Evolutionary conservation across 441 rosid genomes (phyloP).

Genomic region (Hura crepitans): DNA sequence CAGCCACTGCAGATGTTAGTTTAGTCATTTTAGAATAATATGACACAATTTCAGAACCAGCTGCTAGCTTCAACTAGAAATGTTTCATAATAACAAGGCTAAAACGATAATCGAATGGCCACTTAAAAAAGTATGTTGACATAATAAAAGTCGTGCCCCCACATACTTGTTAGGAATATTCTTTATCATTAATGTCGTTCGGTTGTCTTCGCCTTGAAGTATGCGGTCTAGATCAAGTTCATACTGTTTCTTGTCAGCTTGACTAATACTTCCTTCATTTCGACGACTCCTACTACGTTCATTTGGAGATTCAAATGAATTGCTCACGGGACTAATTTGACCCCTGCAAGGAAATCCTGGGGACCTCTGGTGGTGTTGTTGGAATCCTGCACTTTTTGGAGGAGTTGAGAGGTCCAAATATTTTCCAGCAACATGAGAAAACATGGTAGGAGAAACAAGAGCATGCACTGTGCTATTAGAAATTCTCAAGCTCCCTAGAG

Average conservation of each 20-base stretch:
- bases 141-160: slow-evolving; percentile 12
- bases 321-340: slow-evolving; percentile 35
- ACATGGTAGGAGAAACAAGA: slow-evolving; percentile 36
- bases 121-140: not conserved
- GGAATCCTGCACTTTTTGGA: slow-evolving; percentile 38
- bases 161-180: slow-evolving; percentile 79
- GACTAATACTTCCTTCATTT: slow-evolving; percentile 51
- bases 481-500: slow-evolving; percentile 50
- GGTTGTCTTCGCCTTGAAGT: slow-evolving; percentile 50
- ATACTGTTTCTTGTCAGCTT: slow-evolving; percentile 58
- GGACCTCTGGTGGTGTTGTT: slow-evolving; percentile 44
- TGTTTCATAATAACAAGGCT: not conserved
- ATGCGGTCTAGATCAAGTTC: slow-evolving; percentile 63
- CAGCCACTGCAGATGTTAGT: not conserved
- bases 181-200: slow-evolving; percentile 77
- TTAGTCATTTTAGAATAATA: not conserved
- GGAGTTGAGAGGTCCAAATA: slow-evolving; percentile 36
- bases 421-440: slow-evolving; percentile 39
- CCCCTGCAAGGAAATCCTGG: slow-evolving; percentile 38
- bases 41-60: not conserved
- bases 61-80: not conserved
- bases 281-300: slow-evolving; percentile 54
- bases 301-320: slow-evolving; percentile 43
- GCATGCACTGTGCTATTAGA: slow-evolving; percentile 34
- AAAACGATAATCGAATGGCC: not conserved